These are phyloP conservation scores for Phialemoniopsis sp. DNA, from an alignment of 2,329 filamentous ascomycete species.

Conservation along the genomic window DNA sequence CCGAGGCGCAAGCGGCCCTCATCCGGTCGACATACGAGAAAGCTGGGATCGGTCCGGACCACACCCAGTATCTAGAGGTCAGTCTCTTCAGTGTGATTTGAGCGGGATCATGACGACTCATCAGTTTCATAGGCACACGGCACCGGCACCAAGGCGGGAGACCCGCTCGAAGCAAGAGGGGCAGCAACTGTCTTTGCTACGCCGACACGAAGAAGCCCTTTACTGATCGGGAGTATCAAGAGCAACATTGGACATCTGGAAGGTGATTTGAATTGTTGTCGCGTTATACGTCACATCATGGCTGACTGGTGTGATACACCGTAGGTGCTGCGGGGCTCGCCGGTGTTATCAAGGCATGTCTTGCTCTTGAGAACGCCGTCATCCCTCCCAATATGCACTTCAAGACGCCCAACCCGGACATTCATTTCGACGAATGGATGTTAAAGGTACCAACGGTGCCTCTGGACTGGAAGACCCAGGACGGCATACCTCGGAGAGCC, in stretches of 20 bases:
- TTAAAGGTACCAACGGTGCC: slow-evolving; percentile 27
- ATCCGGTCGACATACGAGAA: slow-evolving; percentile 32
- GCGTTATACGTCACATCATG: too few species aligned
- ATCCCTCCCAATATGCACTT: slow-evolving; percentile 39
- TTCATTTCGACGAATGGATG: slow-evolving; percentile 36
- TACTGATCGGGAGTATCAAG: slow-evolving; percentile 33
- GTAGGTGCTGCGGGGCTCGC: slow-evolving; percentile 39
- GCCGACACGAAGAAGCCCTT: too few species aligned
- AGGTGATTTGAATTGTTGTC: too few species aligned
- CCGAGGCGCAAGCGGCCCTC: slow-evolving; percentile 28
- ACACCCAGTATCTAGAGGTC: too few species aligned
- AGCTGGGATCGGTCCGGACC: slow-evolving; percentile 29
- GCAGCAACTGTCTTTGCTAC: too few species aligned
- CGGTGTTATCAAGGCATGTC: slow-evolving; percentile 33
- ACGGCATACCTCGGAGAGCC: too few species aligned
- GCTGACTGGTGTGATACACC: too few species aligned
- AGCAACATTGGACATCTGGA: slow-evolving; percentile 41
- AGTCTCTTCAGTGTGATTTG: too few species aligned
- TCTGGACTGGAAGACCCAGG: slow-evolving; percentile 27
- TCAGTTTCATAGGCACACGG: slow-evolving; percentile 37
- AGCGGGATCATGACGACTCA: slow-evolving; percentile 20
- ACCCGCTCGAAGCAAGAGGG: slow-evolving; percentile 31
- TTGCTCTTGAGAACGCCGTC: slow-evolving; percentile 28
- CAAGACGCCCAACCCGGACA: slow-evolving; percentile 36
- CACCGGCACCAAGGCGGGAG: slow-evolving; percentile 35